Conservation (phyloP, 768 basidiomycete genomes). For the Lactarius akahatsu region DNA sequence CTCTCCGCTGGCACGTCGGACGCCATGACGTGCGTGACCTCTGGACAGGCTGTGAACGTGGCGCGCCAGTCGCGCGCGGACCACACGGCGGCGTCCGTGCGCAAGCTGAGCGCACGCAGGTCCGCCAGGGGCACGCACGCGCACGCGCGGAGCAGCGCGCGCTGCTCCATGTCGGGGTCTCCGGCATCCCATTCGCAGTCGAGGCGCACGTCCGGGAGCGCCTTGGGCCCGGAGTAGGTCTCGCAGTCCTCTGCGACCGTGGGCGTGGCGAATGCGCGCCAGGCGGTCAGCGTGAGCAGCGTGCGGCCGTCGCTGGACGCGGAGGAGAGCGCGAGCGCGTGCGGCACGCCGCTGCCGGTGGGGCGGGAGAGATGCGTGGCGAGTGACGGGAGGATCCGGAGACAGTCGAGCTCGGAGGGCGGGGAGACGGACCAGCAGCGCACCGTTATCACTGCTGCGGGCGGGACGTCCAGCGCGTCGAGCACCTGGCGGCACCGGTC, state of each 20-base stretch:
- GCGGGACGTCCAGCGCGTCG: conserved; percentile 14
- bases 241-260: conserved; percentile 18
- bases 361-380: conserved; percentile 13
- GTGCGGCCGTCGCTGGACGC: conserved; percentile 5
- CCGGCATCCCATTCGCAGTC: conserved; percentile 25
- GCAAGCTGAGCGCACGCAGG: conserved; percentile 11
- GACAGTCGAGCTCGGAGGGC: conserved; percentile 22
- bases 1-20: conserved; percentile 13
- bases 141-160: conserved; percentile 13
- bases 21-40: conserved; percentile 21
- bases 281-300: conserved; percentile 12
- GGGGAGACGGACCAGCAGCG: conserved; percentile 20
- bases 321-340: conserved; percentile 18
- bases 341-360: conserved; percentile 1
- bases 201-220: conserved; percentile 3
- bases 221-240: conserved; percentile 10
- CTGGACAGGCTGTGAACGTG: conserved; percentile 5
- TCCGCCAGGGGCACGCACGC: conserved; percentile 12
- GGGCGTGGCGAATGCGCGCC: conserved; percentile 14
- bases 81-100: conserved; percentile 18
- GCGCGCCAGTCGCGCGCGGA: conserved; percentile 16
- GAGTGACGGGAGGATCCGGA: conserved; percentile 22
- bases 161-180: conserved; percentile 16
- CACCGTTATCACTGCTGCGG: conserved; percentile 1
- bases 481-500: conserved; percentile 19